A percentile compares a stretch with the other conserved stretches of the same genome.
These are phyloP conservation scores for Ophiostoma pallidulum DNA, from an alignment of 2,329 filamentous ascomycete species.

Conservation along the genomic window DNA sequence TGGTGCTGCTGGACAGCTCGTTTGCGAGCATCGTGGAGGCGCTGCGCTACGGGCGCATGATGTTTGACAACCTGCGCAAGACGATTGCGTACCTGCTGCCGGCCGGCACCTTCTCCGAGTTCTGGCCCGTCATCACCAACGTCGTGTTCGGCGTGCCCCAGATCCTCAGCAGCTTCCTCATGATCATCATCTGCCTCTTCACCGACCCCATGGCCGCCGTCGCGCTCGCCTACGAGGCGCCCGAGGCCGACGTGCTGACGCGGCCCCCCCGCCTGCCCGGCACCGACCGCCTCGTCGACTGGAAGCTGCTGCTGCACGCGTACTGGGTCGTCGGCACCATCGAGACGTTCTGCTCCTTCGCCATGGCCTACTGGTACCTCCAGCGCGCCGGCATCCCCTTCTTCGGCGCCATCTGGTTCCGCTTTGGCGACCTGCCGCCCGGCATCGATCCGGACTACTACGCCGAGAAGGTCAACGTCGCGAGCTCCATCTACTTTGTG, in stretches of 20 bases:
- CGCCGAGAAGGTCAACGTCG: constrained; percentile 47
- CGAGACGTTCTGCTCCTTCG: constrained; percentile 50
- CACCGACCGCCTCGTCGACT: constrained; percentile 64
- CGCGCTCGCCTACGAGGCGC: constrained; percentile 64
- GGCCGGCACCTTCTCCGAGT: constrained; percentile 64
- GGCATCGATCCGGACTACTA: constrained; percentile 46
- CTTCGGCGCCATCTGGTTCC: constrained; percentile 47
- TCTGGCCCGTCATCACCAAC: constrained; percentile 67
- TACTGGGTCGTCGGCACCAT: constrained; percentile 62
- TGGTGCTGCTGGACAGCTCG: constrained; percentile 63
- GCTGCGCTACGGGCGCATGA: constrained; percentile 60
- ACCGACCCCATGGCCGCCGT: constrained; percentile 68
- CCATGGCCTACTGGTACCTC: constrained; percentile 60
- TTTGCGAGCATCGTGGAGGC: constrained; percentile 66
- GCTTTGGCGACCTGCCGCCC: constrained; percentile 46
- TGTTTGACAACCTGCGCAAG: constrained; percentile 76
- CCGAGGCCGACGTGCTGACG: constrained; percentile 64
- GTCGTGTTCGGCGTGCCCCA: constrained; percentile 65
- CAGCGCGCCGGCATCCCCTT: constrained; percentile 56
- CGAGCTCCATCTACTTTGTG: constrained; percentile 69
- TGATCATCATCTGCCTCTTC: constrained; percentile 64
- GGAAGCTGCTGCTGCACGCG: constrained; percentile 60
- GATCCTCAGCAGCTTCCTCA: constrained; percentile 62
- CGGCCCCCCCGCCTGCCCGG: constrained; percentile 59
- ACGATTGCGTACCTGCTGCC: constrained; percentile 65